Conservation (phyloP, 73 alveolate genomes). For the Stentor coeruleus region DNA sequence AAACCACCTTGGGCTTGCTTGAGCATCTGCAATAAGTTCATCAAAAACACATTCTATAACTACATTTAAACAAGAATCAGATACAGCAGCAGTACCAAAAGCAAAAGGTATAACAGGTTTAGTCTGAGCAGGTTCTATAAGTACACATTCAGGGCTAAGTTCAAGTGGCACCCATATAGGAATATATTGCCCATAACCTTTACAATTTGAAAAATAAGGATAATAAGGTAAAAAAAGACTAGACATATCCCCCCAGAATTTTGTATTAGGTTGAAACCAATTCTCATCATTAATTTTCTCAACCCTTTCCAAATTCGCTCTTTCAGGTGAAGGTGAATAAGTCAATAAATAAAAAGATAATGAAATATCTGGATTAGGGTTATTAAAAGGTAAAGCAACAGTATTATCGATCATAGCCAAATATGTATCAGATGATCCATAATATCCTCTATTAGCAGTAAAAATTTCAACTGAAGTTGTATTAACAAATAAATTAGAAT, state of each 20-base stretch:
- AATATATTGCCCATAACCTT: constrained; percentile 80
- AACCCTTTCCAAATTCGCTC: not conserved
- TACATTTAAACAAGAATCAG: constrained; percentile 71
- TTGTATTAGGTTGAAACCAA: constrained; percentile 18
- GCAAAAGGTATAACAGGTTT: constrained; percentile 58
- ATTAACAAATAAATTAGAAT: constrained; percentile 55
- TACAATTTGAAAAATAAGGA: constrained; percentile 86
- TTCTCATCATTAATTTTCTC: not conserved
- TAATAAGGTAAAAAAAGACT: constrained; percentile 62
- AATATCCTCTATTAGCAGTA: constrained; percentile 68
- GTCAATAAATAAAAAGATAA: constrained; percentile 36
- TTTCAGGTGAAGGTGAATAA: constrained; percentile 20
- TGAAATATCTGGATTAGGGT: constrained; percentile 57
- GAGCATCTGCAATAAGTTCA: constrained; percentile 61
- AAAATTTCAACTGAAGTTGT: constrained; percentile 67
- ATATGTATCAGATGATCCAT: constrained; percentile 42
- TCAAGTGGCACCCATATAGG: constrained; percentile 81
- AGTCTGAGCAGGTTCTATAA: constrained; percentile 61
- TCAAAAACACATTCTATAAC: constrained; percentile 72
- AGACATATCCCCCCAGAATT: constrained; percentile 54
- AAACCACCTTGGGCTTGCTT: constrained; percentile 72
- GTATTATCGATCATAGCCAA: constrained; percentile 40
- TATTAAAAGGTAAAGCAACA: constrained; percentile 71
- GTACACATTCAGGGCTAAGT: constrained; percentile 50
- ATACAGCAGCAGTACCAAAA: constrained; percentile 64